A percentile compares a stretch with the other conserved stretches of the same genome.
phyloP scores from a whole-genome alignment of 1,139 yeast genomes.

The Yamadazyma buinensis region DNA sequence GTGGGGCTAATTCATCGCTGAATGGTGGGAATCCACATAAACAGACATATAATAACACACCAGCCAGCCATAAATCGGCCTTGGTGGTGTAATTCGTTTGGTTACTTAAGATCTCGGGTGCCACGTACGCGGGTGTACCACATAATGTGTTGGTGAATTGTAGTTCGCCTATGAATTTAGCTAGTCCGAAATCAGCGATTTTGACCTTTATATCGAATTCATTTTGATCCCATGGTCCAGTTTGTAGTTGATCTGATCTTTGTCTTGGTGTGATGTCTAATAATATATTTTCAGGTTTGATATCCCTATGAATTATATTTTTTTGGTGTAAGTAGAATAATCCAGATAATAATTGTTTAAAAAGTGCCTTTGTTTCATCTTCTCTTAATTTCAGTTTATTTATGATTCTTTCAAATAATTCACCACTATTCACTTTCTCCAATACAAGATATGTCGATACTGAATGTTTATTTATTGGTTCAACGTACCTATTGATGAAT shows the following conservation, averaged over 20 bases:
- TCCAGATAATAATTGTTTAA: slow-evolving; percentile 61
- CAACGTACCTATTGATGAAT: slow-evolving; percentile 63
- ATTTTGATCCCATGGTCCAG: slow-evolving; percentile 65
- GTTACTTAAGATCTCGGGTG: slow-evolving; percentile 62
- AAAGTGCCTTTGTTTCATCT: slow-evolving; percentile 59
- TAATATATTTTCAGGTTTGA: slow-evolving; percentile 86
- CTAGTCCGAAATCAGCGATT: slow-evolving; percentile 79
- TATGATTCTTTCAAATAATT: slow-evolving; percentile 66
- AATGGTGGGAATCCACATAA: slow-evolving; percentile 84
- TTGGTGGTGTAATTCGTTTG: slow-evolving; percentile 63
- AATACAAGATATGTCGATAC: slow-evolving; percentile 63
- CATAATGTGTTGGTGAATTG: slow-evolving; percentile 74
- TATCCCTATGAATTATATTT: slow-evolving; percentile 84
- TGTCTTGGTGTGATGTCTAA: slow-evolving; percentile 58
- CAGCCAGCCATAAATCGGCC: slow-evolving; percentile 79
- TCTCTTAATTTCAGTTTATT: slow-evolving; percentile 57
- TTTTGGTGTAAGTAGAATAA: slow-evolving; percentile 60
- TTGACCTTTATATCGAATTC: slow-evolving; percentile 65
- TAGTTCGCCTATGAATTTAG: slow-evolving; percentile 74
- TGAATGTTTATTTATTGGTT: slow-evolving; percentile 54
- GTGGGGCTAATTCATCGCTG: slow-evolving; percentile 78
- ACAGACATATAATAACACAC: slow-evolving; percentile 72
- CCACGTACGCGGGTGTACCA: slow-evolving; percentile 84
- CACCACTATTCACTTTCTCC: slow-evolving; percentile 74
- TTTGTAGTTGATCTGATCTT: slow-evolving; percentile 48